phyloP scores from a whole-genome alignment of 768 basidiomycete species.

The Tephrocybe rancida region DNA sequence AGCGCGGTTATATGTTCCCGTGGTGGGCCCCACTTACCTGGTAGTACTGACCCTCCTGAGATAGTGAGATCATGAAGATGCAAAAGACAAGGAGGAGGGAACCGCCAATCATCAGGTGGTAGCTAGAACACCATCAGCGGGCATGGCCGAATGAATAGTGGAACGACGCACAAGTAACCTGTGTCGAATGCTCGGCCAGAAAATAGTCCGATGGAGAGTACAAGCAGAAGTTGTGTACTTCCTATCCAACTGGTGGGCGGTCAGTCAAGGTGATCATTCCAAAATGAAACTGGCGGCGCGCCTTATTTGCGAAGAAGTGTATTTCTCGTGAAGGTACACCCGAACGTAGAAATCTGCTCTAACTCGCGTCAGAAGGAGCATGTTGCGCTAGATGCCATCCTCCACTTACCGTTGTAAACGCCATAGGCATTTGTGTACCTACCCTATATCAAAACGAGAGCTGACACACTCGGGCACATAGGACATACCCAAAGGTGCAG shows the following conservation, averaged over 20 bases:
- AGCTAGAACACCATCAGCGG: conserved; percentile 14
- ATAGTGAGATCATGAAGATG: conserved; percentile 34
- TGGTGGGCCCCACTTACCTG: conserved; percentile 27
- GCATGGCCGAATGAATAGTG: background rate
- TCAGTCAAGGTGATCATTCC: background rate
- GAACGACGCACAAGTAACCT: conserved; percentile 25
- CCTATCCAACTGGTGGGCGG: conserved; percentile 27
- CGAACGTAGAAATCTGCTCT: conserved; percentile 27
- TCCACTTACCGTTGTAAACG: conserved; percentile 23
- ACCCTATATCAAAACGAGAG: background rate
- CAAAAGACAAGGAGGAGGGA: conserved; percentile 28
- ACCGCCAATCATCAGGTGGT: conserved; percentile 29
- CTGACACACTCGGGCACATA: background rate
- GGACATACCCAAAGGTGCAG: conserved; percentile 25
- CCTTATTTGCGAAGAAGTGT: conserved; percentile 29
- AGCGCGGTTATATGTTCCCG: background rate
- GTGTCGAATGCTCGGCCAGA: conserved; percentile 27
- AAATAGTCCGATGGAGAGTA: conserved; percentile 25
- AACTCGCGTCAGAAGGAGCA: background rate
- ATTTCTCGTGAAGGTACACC: conserved; percentile 19
- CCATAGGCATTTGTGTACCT: conserved; percentile 27
- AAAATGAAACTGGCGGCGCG: background rate
- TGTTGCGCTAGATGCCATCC: background rate
- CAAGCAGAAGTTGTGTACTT: conserved; percentile 26
- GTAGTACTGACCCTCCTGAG: conserved; percentile 29